Evolutionary conservation across 805 yeast species (phyloP), one percentile per base, ranked within the genome.

Genomic region (Candida qinlingensis): DNA sequence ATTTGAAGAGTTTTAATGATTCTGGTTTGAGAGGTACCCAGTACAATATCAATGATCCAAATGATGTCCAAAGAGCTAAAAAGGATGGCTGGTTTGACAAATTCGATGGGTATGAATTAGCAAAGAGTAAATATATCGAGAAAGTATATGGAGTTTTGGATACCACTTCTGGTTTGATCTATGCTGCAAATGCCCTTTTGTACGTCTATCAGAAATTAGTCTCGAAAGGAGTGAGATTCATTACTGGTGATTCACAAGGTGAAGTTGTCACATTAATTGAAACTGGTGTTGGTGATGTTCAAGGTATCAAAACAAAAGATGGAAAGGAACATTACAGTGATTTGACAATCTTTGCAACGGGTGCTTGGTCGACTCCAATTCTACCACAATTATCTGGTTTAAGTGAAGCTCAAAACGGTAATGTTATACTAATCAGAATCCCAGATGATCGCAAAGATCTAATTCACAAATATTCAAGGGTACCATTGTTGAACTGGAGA

Each of bases 401-500:
- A 37, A 63, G 62, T 50, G 72, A 68, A 50, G 74, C 67, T 0
- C 60, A 67, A 12, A 59, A 63, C 7, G 74, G 72, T 12, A 70
- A 68, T 51, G 62, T 71, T n/a, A 46, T 66, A 3, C 47, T 63
- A 25, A 55, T 66, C 47, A 63, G 67, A 48, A 60, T 71, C 33
- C 74, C 75, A 7, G 65, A 63, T 28, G 57, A 63, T 19, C 58
- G 73, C 44, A 53, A 54, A 25, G 71, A 67, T 45, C 46, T 71
- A 37, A 47, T 56, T 12, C 56, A 54, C 6, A 70, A 70, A 46
- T 71, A 70, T 50, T 60, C 63, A 6, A 61, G 67, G 43, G 63
- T 68, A 50, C 73, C 74, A n/a, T 46, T 66, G 39, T 42, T 65
- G 6, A 58, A 54, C 8, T 70, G 73, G 73, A 69, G 60, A 53